These are phyloP conservation scores for Thelephora ganbajun DNA, from an alignment of 768 basidiomycete genomes.

Conservation along the genomic window DNA sequence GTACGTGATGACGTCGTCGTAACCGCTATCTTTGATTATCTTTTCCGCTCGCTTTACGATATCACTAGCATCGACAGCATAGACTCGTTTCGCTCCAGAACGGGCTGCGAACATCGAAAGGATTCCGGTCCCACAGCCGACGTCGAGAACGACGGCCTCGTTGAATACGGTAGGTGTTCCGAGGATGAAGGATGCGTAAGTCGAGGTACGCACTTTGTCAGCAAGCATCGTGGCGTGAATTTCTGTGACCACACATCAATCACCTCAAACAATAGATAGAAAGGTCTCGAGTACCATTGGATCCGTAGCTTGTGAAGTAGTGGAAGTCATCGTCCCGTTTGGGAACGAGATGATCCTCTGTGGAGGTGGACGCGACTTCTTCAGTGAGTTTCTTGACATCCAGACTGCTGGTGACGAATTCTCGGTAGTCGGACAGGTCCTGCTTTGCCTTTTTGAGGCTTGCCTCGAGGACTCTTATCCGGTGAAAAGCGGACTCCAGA, in stretches of 20 bases:
- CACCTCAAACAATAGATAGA: background rate
- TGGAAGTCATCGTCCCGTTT: constrained; percentile 79
- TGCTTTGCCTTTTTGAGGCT: constrained; percentile 45
- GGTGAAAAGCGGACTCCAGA: constrained; percentile 22
- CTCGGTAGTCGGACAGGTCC: constrained; percentile 49
- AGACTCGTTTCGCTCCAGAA: constrained; percentile 81
- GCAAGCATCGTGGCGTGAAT: constrained; percentile 96
- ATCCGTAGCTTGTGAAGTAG: constrained; percentile 84
- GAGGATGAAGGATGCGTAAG: constrained; percentile 86
- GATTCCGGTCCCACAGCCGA: constrained; percentile 93
- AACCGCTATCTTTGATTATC: constrained; percentile 34
- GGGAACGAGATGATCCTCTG: constrained; percentile 16
- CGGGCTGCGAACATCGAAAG: constrained; percentile 82
- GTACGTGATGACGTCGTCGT: constrained; percentile 56
- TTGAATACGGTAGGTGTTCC: constrained; percentile 70
- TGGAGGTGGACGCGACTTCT: constrained; percentile 15
- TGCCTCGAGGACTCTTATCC: constrained; percentile 44
- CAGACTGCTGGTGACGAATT: constrained; percentile 39
- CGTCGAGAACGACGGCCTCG: constrained; percentile 81
- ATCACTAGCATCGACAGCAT: constrained; percentile 83
- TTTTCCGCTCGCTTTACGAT: constrained; percentile 36
- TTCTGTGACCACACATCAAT: constrained; percentile 28
- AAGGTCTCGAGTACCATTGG: constrained; percentile 46
- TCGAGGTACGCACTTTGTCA: constrained; percentile 85
- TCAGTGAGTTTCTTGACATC: constrained; percentile 31